phyloP scores from a whole-genome alignment of 225 moss, liverwort and hornwort genomes.

The Sphagnum tenellum region DNA sequence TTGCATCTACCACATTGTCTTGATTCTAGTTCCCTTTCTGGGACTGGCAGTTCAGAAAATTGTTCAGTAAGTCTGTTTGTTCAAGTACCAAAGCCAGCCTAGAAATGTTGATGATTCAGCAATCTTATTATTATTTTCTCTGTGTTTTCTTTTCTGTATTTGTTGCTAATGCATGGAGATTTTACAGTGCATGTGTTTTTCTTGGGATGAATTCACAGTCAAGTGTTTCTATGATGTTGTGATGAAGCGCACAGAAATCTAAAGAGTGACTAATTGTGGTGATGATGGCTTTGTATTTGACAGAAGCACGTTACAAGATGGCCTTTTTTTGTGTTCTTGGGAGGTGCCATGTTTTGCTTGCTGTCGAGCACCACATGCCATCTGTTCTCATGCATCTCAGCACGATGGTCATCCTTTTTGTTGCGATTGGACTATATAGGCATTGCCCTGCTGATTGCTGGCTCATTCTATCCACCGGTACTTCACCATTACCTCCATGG shows the following conservation, averaged over 20 bases:
- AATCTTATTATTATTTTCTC: no score
- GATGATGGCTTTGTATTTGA: slow-evolving; percentile 13
- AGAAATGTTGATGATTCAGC: no score
- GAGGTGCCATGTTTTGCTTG: slow-evolving; percentile 85
- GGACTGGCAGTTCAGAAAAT: neutral
- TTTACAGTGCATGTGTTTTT: neutral
- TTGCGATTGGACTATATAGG: slow-evolving; percentile 79
- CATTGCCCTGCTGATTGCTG: slow-evolving; percentile 71
- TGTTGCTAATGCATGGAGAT: no score
- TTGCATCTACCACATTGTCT: slow-evolving; percentile 54
- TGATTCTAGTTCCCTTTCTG: slow-evolving; percentile 38
- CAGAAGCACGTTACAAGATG: slow-evolving; percentile 58
- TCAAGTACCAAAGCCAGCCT: no score
- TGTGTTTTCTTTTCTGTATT: no score
- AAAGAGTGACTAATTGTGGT: slow-evolving; percentile 14
- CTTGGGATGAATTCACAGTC: neutral
- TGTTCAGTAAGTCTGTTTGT: no score
- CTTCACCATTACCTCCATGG: neutral
- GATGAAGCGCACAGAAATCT: slow-evolving; percentile 7
- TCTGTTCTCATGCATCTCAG: slow-evolving; percentile 62
- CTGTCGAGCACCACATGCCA: slow-evolving; percentile 80
- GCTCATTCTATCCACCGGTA: slow-evolving; percentile 88
- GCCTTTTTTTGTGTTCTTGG: slow-evolving; percentile 83
- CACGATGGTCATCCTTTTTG: slow-evolving; percentile 36
- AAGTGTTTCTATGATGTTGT: neutral